Evolutionary conservation across 164 flowering plant genomes (phyloP).

Genomic region (Piper betle): DNA sequence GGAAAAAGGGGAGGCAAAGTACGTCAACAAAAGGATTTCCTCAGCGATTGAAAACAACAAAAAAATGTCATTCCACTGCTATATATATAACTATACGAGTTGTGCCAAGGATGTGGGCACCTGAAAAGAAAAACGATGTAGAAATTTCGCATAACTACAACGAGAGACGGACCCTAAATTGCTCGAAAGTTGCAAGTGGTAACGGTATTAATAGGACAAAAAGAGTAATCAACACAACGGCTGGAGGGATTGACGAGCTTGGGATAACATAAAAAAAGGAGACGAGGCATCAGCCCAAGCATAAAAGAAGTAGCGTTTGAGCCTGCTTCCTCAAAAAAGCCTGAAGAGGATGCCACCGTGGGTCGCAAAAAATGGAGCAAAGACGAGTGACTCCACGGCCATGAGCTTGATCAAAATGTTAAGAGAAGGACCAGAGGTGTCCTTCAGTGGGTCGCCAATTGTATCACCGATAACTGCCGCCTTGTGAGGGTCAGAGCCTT

Average conservation of each 20-base stretch:
- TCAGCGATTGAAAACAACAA: no score
- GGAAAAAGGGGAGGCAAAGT: no score
- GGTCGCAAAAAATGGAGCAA: constrained; percentile 23
- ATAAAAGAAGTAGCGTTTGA: not conserved
- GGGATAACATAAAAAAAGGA: not conserved
- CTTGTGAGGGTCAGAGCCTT: constrained; percentile 18
- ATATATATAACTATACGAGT: no score
- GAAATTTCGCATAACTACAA: not conserved
- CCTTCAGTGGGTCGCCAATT: constrained; percentile 22
- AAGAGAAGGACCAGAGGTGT: constrained; percentile 27
- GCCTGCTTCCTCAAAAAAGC: not conserved
- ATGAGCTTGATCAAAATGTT: constrained; percentile 24
- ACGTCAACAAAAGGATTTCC: no score
- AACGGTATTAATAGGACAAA: not conserved
- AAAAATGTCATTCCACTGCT: no score
- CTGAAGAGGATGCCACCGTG: constrained; percentile 20
- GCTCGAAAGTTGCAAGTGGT: not conserved
- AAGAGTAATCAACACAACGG: not conserved
- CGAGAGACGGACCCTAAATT: no score
- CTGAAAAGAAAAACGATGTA: no score
- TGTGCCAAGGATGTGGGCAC: no score
- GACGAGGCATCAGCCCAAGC: not conserved
- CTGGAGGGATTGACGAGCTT: not conserved
- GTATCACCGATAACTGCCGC: constrained; percentile 24
- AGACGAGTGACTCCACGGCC: constrained; percentile 24